These are phyloP conservation scores for Medicago lupulina DNA, from an alignment of 306 rosid species.

Conservation along the genomic window DNA sequence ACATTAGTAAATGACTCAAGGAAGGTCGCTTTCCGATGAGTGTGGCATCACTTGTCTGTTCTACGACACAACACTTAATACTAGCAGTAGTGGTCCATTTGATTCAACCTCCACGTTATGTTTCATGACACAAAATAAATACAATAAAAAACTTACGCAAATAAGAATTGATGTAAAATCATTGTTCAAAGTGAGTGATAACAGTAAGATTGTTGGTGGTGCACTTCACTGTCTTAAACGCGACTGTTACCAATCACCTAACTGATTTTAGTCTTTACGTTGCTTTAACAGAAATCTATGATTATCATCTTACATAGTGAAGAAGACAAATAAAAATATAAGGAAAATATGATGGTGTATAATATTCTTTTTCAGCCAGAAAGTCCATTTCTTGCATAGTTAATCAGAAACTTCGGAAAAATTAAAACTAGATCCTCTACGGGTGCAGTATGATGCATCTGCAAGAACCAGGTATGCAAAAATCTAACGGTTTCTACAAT, in stretches of 20 bases:
- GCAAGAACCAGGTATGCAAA: too few relatives aligned
- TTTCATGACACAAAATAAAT: not conserved
- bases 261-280: not conserved
- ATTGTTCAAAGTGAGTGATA: not conserved
- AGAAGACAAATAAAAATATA: not conserved
- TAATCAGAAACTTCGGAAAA: not conserved
- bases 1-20: not conserved
- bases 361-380: not conserved
- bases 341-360: not conserved
- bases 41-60: not conserved
- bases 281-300: not conserved
- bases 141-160: not conserved
- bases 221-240: not conserved
- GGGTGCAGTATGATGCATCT: not conserved
- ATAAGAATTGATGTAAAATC: conserved; percentile 1
- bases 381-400: not conserved
- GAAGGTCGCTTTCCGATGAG: conserved; percentile 7
- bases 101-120: not conserved
- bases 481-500: too few relatives aligned
- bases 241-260: conserved; percentile 21
- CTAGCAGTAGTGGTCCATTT: conserved; percentile 5
- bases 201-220: conserved; percentile 12
- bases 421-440: not conserved
- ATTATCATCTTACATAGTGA: not conserved
- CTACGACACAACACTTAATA: not conserved